phyloP scores from a whole-genome alignment of 306 rosid genomes.

The Begonia loranthoides region DNA sequence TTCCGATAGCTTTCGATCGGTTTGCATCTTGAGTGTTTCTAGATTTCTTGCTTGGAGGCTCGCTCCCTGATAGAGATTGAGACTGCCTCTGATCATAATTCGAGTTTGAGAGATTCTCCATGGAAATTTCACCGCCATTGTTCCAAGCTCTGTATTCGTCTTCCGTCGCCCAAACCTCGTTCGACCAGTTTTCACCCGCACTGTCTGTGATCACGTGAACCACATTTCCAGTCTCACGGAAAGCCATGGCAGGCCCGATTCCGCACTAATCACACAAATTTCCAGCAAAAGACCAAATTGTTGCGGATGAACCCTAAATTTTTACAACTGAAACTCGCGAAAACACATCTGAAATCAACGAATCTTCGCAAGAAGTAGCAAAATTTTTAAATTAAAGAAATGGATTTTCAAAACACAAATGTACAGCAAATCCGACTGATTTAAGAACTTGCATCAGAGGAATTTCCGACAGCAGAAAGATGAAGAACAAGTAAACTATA shows the following conservation, averaged over 20 bases:
- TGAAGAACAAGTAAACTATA: no score
- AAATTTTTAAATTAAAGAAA: no score
- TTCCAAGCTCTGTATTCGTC: conserved; percentile 85
- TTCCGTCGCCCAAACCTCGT: conserved; percentile 92
- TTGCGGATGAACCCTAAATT: conserved; percentile 5
- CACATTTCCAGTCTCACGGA: conserved; percentile 31
- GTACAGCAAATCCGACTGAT: no score
- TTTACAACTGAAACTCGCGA: background rate
- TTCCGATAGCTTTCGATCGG: conserved; percentile 76
- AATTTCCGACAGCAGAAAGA: no score
- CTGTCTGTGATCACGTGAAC: conserved; percentile 67
- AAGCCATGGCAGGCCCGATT: conserved; percentile 36
- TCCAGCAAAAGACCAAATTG: background rate
- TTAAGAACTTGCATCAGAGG: no score
- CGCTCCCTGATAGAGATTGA: conserved; percentile 64
- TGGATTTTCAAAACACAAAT: no score
- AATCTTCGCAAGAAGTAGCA: no score
- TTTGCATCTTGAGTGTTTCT: conserved; percentile 61
- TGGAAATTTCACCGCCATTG: conserved; percentile 23
- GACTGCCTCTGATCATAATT: conserved; percentile 54
- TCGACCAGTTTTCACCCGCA: conserved; percentile 54
- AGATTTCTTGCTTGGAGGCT: conserved; percentile 74
- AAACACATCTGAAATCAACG: no score
- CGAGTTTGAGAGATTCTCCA: conserved; percentile 62
- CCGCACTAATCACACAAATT: no score